phyloP scores from a whole-genome alignment of 129 eudicot species.

The Chrysanthemum lavandulifolium region DNA sequence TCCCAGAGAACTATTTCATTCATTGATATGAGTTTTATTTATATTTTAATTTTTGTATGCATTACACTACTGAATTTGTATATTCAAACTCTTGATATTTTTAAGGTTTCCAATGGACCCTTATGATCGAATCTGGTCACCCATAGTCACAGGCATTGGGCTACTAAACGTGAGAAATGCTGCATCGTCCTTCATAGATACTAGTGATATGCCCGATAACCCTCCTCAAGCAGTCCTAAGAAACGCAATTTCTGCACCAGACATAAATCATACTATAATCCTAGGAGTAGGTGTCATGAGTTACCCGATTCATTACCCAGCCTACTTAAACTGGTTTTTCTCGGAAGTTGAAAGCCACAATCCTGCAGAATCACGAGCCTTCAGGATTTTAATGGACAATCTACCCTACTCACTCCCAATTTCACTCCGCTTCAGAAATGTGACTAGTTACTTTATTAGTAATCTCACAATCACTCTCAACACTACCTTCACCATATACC shows the following conservation, averaged over 20 bases:
- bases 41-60: too few relatives aligned
- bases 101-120: conserved; percentile 37
- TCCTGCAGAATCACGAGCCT: conserved; percentile 37
- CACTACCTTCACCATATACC: conserved; percentile 35
- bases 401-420: conserved; percentile 26
- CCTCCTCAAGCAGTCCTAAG: conserved; percentile 55
- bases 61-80: too few relatives aligned
- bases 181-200: conserved; percentile 1
- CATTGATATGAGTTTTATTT: too few relatives aligned
- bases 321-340: conserved; percentile 49
- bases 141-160: conserved; percentile 10
- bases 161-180: conserved; percentile 6
- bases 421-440: conserved; percentile 42
- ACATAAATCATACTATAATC: conserved; percentile 8
- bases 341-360: conserved; percentile 38
- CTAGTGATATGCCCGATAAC: conserved; percentile 4
- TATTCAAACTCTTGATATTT: not conserved
- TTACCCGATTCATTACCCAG: conserved; percentile 23
- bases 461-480: conserved; percentile 27
- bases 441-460: conserved; percentile 10
- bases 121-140: conserved; percentile 56
- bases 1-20: too few relatives aligned
- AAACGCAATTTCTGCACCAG: conserved; percentile 31
- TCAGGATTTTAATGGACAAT: conserved; percentile 26
- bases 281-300: not conserved